Evolutionary conservation across 768 basidiomycete species (phyloP), one percentile per base, ranked within the genome.

Genomic region (Rhodotorula paludigena): DNA sequence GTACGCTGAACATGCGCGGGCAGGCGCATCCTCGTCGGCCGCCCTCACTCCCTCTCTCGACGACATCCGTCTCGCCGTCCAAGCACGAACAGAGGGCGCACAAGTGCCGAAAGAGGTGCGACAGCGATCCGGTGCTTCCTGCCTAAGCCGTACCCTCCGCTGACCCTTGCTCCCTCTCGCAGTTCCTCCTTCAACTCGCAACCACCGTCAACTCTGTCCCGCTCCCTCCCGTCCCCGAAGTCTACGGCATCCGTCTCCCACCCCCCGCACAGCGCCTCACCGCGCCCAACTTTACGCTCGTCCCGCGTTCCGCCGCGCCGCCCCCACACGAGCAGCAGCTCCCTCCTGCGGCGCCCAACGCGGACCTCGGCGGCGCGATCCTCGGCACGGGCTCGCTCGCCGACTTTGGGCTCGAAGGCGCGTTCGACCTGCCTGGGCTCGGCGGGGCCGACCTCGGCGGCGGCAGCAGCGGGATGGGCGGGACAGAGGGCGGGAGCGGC

Each of bases 101-200:
- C 78, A 78, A 65, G 78, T 78, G 5, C 80, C 80, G 2, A 75
- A 80, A 67, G 81, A 81, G 72, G 80, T 81, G 59, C 68, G 79
- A 71, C 28, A 12, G 12, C 23, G 5, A 14, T 30, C 51, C 11
- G 9, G 18, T 18, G 21, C 45, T 47, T 32, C 32, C 33, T 47
- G 20, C 54, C 21, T 47, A 16, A 20, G 21, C 38, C 20, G 36
- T 33, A 25, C 33, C 45, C 65, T 38, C 35, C 55, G 39, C 48
- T 25, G 14, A 28, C 52, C 38, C 20, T 16, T 12, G 12, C 3
- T 42, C 57, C n/a, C 38, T 21, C 15, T 4, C 35, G 33, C 65
- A 81, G 80, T 81, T 79, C 74, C 77, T 81, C 15, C 76, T 78
- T 10, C 74, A 76, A 23, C 58, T 81, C 36, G 79, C 81, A 4